Evolutionary conservation across 768 basidiomycete species (phyloP).

Genomic region (Asterophora parasitica): DNA sequence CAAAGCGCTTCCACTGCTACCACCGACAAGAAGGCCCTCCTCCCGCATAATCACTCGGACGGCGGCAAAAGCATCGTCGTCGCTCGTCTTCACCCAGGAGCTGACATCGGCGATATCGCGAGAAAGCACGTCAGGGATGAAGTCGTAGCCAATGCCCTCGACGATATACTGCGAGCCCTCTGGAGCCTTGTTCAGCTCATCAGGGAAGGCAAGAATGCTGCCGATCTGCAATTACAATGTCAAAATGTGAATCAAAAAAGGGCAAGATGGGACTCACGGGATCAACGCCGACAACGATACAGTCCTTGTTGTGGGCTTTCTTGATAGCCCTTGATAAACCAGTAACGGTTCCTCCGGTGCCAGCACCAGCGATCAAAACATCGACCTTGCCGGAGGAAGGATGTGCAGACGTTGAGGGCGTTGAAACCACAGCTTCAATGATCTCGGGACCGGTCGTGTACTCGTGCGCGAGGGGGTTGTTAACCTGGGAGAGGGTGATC

Average conservation of each 20-base stretch:
- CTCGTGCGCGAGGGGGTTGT: slow-evolving; percentile 92
- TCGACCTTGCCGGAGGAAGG: slow-evolving; percentile 77
- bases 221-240: slow-evolving; percentile 53
- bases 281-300: slow-evolving; percentile 82
- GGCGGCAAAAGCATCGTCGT: slow-evolving; percentile 74
- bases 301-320: slow-evolving; percentile 68
- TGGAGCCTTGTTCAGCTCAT: slow-evolving; percentile 51
- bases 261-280: slow-evolving; percentile 51
- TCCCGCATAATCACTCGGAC: slow-evolving; percentile 72
- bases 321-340: slow-evolving; percentile 79
- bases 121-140: slow-evolving; percentile 82
- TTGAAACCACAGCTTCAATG: slow-evolving; percentile 66
- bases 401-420: slow-evolving; percentile 49
- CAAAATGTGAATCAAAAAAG: not conserved
- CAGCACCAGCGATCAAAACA: slow-evolving; percentile 79
- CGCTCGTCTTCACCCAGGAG: slow-evolving; percentile 81
- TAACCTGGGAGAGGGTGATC: slow-evolving; percentile 36
- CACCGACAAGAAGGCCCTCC: slow-evolving; percentile 90
- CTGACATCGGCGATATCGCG: slow-evolving; percentile 58
- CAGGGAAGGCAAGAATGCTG: slow-evolving; percentile 78
- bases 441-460: slow-evolving; percentile 90
- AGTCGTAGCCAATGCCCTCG: slow-evolving; percentile 98
- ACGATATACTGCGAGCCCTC: slow-evolving; percentile 61
- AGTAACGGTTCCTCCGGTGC: slow-evolving; percentile 95
- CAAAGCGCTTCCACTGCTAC: slow-evolving; percentile 86